Evolutionary conservation across 805 yeast species (phyloP), one percentile per base, ranked within the genome.

Genomic region (Candida insectalens): DNA sequence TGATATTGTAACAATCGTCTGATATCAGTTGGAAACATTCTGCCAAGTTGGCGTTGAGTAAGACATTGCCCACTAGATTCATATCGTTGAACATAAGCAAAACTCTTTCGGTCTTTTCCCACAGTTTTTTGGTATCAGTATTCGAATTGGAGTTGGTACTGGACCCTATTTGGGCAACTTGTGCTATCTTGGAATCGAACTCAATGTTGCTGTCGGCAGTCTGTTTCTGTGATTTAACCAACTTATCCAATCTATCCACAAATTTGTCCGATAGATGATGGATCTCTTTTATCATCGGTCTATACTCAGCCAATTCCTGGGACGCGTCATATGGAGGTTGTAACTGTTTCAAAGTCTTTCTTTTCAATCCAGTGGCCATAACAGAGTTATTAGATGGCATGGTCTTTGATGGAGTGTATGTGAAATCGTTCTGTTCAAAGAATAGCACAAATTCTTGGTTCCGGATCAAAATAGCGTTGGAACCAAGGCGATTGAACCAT

Each of bases 251-350:
- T 22, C 53, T 51, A 44, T 63, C 67, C 32, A 65, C 54, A 20
- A 88, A 56, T 47, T 71, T 77, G 38, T 68, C 74, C 2, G 79
- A 60, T 17, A 58, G 58, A 34, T 76, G 64, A 53, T 84, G 83
- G 10, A 83, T 65, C 7, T 78, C 67, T 57, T 92, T 92, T 25
- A 88, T 79, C 53, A 80, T 51, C 1, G 98, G 98, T 41, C 98
- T 64, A 54, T 88, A 85, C 33, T 74, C 81, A 0, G 92, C 87
- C 40, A 92, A 66, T 40, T 80, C 92, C 18, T 71, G 67, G 30
- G 76, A 78, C 27, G 84, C 89, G 57, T 89, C 98, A 47, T 79
- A 84, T 1, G 98, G 98, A 2, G 94, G 83, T 27, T 83, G 79
- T 29, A 88, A 68, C 53, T 92, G 98, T 55, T 92, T 92, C 49